These are phyloP conservation scores for Lepidium aucheri DNA, from an alignment of 345 rosid species.

Conservation along the genomic window DNA sequence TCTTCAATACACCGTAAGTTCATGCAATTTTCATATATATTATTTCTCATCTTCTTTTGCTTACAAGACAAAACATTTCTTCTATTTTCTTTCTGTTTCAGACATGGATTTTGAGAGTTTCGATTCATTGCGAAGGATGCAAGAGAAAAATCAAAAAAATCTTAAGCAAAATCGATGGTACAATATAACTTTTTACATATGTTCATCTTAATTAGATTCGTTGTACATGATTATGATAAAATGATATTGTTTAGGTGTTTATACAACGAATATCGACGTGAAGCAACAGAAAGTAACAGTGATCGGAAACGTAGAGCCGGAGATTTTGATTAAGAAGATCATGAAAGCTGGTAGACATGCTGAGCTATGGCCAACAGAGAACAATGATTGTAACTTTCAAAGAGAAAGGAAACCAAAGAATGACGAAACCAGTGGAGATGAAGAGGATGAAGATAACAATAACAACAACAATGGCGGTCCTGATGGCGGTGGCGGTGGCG, in stretches of 20 bases:
- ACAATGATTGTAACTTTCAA: slow-evolving; percentile 17
- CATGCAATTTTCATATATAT: not conserved
- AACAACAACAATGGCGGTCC: not conserved
- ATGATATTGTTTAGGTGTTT: slow-evolving; percentile 72
- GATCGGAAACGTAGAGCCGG: slow-evolving; percentile 52
- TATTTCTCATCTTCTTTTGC: not conserved
- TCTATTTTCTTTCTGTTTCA: not conserved
- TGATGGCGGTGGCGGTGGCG: not conserved
- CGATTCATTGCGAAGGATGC: slow-evolving; percentile 91
- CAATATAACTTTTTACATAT: not conserved
- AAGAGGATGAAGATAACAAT: slow-evolving; percentile 25
- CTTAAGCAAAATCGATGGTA: slow-evolving; percentile 67
- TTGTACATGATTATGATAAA: too few relatives aligned
- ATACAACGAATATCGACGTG: slow-evolving; percentile 49
- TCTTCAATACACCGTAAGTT: slow-evolving; percentile 59
- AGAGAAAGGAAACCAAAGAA: slow-evolving; percentile 38
- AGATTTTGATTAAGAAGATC: slow-evolving; percentile 58
- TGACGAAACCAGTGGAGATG: slow-evolving; percentile 33
- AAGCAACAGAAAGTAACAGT: slow-evolving; percentile 73
- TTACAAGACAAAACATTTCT: not conserved
- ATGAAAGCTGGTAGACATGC: slow-evolving; percentile 68
- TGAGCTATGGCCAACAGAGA: slow-evolving; percentile 54
- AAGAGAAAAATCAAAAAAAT: slow-evolving; percentile 68
- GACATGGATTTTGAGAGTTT: slow-evolving; percentile 68
- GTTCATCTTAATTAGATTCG: too few relatives aligned